Conservation (phyloP, 345 rosid genomes). For the Anacardium occidentale region DNA sequence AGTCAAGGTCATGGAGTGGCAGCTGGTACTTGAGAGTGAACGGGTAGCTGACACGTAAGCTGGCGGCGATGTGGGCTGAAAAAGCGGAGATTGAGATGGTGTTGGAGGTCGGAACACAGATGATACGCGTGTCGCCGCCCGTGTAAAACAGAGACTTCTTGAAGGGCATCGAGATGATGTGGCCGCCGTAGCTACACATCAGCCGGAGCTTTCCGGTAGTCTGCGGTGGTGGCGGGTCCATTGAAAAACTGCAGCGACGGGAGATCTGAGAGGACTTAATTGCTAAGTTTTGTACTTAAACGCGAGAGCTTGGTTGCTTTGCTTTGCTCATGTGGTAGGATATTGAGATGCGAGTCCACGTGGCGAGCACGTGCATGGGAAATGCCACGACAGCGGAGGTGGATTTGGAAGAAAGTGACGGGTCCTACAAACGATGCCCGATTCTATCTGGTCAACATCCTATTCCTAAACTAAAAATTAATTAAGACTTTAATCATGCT, state of each 20-base stretch:
- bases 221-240: constrained; percentile 8
- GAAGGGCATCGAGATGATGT: constrained; percentile 45
- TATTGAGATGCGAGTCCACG: neutral
- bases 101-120: constrained; percentile 34
- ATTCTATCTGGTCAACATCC: neutral
- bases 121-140: constrained; percentile 58
- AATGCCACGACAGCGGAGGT: neutral
- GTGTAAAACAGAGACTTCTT: constrained; percentile 46
- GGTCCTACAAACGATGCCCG: neutral
- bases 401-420: neutral
- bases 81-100: constrained; percentile 33
- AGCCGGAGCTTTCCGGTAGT: constrained; percentile 47
- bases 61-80: constrained; percentile 33
- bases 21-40: constrained; percentile 51
- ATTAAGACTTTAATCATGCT: too few species aligned
- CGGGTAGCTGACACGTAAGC: constrained; percentile 31
- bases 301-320: too few species aligned
- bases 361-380: neutral
- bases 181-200: constrained; percentile 88
- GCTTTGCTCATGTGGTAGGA: neutral
- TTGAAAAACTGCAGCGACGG: constrained; percentile 2
- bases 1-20: constrained; percentile 48
- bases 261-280: neutral
- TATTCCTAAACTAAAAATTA: too few species aligned
- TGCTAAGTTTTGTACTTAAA: neutral